Evolutionary conservation across 2,329 filamentous ascomycete species (phyloP).

Genomic region (Pezicula radicicola): DNA sequence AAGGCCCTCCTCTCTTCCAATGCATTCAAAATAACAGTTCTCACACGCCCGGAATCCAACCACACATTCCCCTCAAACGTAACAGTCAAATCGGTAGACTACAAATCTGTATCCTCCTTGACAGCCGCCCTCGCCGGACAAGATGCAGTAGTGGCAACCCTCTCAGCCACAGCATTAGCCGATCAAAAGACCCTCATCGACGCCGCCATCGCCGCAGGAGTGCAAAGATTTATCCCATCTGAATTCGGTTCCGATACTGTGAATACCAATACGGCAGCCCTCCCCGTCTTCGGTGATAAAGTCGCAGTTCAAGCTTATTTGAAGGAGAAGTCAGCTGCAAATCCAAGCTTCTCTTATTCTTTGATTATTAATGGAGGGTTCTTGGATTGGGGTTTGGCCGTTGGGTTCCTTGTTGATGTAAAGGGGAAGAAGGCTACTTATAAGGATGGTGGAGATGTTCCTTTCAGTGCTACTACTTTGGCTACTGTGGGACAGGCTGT

Average conservation of each 20-base stretch:
- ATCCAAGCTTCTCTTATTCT: constrained; percentile 49
- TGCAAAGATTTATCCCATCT: constrained; percentile 59
- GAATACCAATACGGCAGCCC: constrained; percentile 30
- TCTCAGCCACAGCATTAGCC: constrained; percentile 31
- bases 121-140: constrained; percentile 48
- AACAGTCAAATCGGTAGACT: constrained; percentile 43
- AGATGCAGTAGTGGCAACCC: constrained; percentile 54
- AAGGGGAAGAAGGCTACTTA: constrained; percentile 39
- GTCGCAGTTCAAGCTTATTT: constrained; percentile 37
- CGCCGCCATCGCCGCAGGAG: constrained; percentile 54
- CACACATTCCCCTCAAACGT: constrained; percentile 26
- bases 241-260: constrained; percentile 48
- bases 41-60: constrained; percentile 36
- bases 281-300: constrained; percentile 53
- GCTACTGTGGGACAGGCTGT: constrained; percentile 44
- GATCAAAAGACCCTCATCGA: constrained; percentile 51
- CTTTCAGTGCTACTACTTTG: constrained; percentile 47
- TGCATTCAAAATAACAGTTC: constrained; percentile 44
- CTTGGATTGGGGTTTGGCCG: constrained; percentile 52
- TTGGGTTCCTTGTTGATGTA: constrained; percentile 41
- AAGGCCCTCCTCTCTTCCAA: constrained; percentile 18
- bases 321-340: constrained; percentile 33
- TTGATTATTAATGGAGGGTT: constrained; percentile 51
- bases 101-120: constrained; percentile 37
- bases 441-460: constrained; percentile 46